These are phyloP conservation scores for Cordyceps tenuipes DNA, from an alignment of 2,329 filamentous ascomycete genomes.

Conservation along the genomic window DNA sequence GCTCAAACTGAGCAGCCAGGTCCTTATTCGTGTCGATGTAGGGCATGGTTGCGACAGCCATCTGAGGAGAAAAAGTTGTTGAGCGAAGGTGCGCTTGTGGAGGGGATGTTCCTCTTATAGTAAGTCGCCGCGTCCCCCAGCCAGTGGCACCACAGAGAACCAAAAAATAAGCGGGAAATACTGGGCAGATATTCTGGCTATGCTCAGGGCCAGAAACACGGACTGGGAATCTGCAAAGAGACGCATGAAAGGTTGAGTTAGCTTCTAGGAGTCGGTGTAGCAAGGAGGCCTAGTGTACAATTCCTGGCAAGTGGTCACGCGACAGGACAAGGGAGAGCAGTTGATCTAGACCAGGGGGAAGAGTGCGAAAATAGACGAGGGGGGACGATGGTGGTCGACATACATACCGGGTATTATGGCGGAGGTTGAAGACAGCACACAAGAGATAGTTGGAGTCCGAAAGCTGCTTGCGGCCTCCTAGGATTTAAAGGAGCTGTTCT, in stretches of 20 bases:
- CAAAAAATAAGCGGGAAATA: background rate
- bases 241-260: background rate
- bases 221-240: background rate
- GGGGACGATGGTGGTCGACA: background rate
- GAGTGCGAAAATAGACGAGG: background rate
- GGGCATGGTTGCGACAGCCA: conserved; percentile 37
- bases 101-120: background rate
- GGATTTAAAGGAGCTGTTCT: background rate
- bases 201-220: background rate
- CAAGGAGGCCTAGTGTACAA: conserved; percentile 9
- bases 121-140: conserved; percentile 4
- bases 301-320: conserved; percentile 9
- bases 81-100: background rate
- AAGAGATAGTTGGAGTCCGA: background rate
- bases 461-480: background rate
- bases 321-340: conserved; percentile 2
- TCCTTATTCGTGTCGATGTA: conserved; percentile 65
- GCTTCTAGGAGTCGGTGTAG: conserved; percentile 9
- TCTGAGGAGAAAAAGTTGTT: background rate
- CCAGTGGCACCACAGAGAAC: background rate
- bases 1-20: conserved; percentile 60
- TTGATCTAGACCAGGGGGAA: background rate
- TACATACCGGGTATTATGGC: background rate
- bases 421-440: background rate
- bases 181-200: background rate